Percentiles rank a stretch among this genome's conserved stretches.
Conservation (phyloP, 148 eudicot genomes). For the Dianthus caryophyllus region DNA sequence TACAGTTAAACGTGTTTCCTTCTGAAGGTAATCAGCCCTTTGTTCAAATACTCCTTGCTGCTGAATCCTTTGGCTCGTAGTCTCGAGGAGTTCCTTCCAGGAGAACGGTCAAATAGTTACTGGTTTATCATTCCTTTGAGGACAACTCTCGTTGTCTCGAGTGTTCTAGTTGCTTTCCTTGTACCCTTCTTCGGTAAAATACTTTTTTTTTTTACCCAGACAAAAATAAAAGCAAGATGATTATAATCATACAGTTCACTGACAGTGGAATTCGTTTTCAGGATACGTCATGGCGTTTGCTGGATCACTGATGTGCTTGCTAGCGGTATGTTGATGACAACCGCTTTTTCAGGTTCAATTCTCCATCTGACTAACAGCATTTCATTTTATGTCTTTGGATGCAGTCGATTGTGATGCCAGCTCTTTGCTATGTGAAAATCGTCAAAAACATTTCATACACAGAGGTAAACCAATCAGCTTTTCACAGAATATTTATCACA, state of each 20-base stretch:
- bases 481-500: not conserved
- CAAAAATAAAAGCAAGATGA: not conserved
- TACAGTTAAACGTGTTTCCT: not conserved
- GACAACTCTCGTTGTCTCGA: slow-evolving; percentile 53
- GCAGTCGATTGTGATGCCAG: slow-evolving; percentile 67
- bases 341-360: not conserved
- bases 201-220: not conserved
- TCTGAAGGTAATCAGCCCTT: slow-evolving; percentile 65
- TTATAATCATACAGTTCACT: not conserved
- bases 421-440: slow-evolving; percentile 52
- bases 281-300: slow-evolving; percentile 74
- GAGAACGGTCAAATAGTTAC: slow-evolving; percentile 28
- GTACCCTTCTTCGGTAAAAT: slow-evolving; percentile 65
- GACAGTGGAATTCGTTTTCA: slow-evolving; percentile 26
- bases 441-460: slow-evolving; percentile 36
- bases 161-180: slow-evolving; percentile 59
- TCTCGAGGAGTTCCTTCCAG: slow-evolving; percentile 68
- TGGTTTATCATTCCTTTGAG: slow-evolving; percentile 53
- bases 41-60: slow-evolving; percentile 68
- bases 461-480: slow-evolving; percentile 35
- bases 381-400: slow-evolving; percentile 3
- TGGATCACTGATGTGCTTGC: slow-evolving; percentile 65
- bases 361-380: not conserved
- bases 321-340: slow-evolving; percentile 42
- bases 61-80: slow-evolving; percentile 74